Evolutionary conservation across 1,139 yeast genomes (phyloP).

Genomic region (Saccharomyces hybrid): DNA sequence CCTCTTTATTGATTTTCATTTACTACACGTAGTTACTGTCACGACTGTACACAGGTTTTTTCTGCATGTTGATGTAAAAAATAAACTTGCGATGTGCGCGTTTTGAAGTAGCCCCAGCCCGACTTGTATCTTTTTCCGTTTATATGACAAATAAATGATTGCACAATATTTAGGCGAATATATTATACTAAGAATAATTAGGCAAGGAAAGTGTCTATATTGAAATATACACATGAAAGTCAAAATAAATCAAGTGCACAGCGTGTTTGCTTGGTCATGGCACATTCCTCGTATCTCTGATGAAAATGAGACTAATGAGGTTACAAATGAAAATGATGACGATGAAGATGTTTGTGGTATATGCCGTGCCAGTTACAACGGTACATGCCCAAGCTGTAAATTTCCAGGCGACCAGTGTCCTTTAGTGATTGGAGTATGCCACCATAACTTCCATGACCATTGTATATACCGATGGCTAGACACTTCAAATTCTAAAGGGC

Average conservation of each 20-base stretch:
- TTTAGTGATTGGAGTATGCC: constrained; percentile 60
- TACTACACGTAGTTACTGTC: neutral
- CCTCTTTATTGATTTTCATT: no score
- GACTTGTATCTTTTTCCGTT: neutral
- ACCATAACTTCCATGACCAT: constrained; percentile 82
- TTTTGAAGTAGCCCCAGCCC: no score
- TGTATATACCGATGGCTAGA: constrained; percentile 79
- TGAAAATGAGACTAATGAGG: constrained; percentile 11
- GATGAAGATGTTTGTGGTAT: constrained; percentile 86
- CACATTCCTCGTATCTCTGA: constrained; percentile 34
- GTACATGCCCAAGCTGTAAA: constrained; percentile 80
- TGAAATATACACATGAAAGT: constrained; percentile 17
- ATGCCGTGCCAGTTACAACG: constrained; percentile 89
- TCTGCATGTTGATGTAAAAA: neutral
- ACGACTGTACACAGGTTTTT: no score
- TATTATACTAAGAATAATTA: no score
- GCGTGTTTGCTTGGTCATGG: constrained; percentile 67
- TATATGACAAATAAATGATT: no score
- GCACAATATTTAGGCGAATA: no score
- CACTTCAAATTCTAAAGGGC: constrained; percentile 67
- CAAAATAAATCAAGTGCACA: constrained; percentile 22
- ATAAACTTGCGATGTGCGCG: neutral
- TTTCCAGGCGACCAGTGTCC: constrained; percentile 87
- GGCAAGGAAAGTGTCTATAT: neutral
- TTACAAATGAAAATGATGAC: constrained; percentile 19